phyloP scores from a whole-genome alignment of 2,329 filamentous ascomycete genomes.

The Hypoxylon rubiginosum region DNA sequence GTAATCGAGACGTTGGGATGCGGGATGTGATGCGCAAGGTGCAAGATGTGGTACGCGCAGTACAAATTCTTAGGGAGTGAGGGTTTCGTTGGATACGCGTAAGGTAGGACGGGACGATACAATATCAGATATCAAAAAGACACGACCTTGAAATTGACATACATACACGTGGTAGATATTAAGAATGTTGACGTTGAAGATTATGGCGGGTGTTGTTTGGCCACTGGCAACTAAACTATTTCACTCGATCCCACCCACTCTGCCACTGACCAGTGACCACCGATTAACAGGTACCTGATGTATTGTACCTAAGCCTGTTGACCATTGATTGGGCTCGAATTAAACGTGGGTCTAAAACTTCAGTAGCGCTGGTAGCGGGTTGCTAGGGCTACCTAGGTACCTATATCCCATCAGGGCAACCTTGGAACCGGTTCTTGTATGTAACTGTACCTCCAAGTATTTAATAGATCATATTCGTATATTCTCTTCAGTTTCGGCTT shows the following conservation, averaged over 20 bases:
- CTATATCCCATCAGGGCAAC: constrained; percentile 1
- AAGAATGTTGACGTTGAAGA: constrained; percentile 32
- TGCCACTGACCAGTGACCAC: too few relatives aligned
- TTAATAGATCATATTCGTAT: background rate
- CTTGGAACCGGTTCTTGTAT: background rate
- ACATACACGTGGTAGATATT: background rate
- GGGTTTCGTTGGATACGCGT: background rate
- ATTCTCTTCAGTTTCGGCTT: background rate
- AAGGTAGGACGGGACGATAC: background rate
- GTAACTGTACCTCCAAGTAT: background rate
- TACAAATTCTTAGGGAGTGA: background rate
- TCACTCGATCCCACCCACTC: constrained; percentile 1
- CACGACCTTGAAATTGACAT: constrained; percentile 1
- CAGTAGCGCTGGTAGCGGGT: constrained; percentile 5
- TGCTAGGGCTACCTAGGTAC: constrained; percentile 24
- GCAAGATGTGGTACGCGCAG: background rate
- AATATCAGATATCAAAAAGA: background rate
- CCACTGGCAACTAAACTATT: constrained; percentile 6
- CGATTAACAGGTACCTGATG: too few relatives aligned
- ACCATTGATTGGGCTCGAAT: constrained; percentile 13
- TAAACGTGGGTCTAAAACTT: constrained; percentile 18
- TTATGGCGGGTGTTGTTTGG: constrained; percentile 15
- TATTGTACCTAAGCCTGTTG: background rate
- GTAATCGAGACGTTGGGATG: background rate
- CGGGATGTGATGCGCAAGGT: background rate